Base-by-base conservation (phyloP, 2,329 filamentous ascomycete genomes). In the Huntiella abstrusa region DNA sequence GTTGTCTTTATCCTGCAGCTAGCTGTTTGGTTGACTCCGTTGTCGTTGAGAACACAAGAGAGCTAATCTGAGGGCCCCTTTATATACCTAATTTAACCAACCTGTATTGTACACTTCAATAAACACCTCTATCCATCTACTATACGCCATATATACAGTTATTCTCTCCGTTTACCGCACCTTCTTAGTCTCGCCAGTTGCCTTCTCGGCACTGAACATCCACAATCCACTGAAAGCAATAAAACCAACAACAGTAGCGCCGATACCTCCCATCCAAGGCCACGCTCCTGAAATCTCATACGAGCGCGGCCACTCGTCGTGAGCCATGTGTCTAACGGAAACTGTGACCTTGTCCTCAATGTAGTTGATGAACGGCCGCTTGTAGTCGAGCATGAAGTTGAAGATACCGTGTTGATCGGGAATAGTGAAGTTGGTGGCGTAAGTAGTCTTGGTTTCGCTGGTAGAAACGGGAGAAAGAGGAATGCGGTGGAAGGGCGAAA, bases 401-500 rank as follows among this genome's bases (percentile, higher is more conserved):
- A 96, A 98, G 64, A 98, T 95, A 59, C 91, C 91, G 66, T 98
- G 91, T 64, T 98, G 91, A 61, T 98, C 91, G 4, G 91, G 91
- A 3, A 88, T 73, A 52, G 71, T 81, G 64, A 98, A 95, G 17
- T 74, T 71, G 40, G 74, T 71, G 52, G 72, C 71, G 68, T 80
- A 98, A 51, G 82, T 71, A 43, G 83, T 79, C 52, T 77, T 76
- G 55, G 83, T 78, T 46, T 69, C 62, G 1, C 77, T 80, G 19
- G 68, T 68, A 32, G 64, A 62, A 7, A 68, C 60, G 11, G 75
- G 72, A 6, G 65, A 56, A 32, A 98, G 77, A 50, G 77, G 69
- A 33, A 96, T 71, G 37, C 91, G 87, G 66, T 95, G 81, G 75
- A 95, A 96, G 48, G 91, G 88, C 1, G 88, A 95, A 41, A 98